Percentiles rank a stretch among this genome's conserved stretches.
Evolutionary conservation across 2,329 filamentous ascomycete genomes (phyloP).

Genomic region (Diaporthe nobilis): DNA sequence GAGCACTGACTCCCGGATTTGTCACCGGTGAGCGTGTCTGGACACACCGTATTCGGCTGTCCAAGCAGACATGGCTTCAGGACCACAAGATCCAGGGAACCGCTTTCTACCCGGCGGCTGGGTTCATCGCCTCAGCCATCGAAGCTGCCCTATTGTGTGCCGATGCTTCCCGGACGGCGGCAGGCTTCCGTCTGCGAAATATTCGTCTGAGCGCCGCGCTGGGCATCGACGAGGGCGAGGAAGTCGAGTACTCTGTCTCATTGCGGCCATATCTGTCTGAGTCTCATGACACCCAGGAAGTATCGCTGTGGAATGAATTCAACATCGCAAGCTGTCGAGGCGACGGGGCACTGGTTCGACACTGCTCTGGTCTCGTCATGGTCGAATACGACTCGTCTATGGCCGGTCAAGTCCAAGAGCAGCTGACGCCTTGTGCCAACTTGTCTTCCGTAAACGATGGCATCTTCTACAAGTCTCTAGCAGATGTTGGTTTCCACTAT

Average conservation of each 20-base stretch:
- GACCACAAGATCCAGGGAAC: slow-evolving; percentile 2
- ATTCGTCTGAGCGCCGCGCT: background rate
- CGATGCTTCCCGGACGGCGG: background rate
- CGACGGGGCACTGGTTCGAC: background rate
- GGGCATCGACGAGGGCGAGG: background rate
- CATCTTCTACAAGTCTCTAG: background rate
- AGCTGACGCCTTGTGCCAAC: background rate
- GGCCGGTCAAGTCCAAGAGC: background rate
- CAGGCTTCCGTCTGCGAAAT: background rate
- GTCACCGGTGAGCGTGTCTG: slow-evolving; percentile 1
- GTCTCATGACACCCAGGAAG: background rate
- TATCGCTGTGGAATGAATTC: background rate
- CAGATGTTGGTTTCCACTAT: slow-evolving; percentile 2
- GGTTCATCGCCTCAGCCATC: background rate
- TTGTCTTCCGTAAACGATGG: background rate
- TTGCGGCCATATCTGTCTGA: background rate
- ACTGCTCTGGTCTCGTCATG: background rate
- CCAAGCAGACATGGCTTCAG: slow-evolving; percentile 1
- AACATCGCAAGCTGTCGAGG: slow-evolving; percentile 2
- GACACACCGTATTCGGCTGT: background rate
- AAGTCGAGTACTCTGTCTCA: background rate
- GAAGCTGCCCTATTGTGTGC: background rate
- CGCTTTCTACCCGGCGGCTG: background rate
- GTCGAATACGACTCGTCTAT: background rate
- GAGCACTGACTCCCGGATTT: background rate